phyloP scores from a whole-genome alignment of 2,329 filamentous ascomycete species.

The Nothophoma quercina region DNA sequence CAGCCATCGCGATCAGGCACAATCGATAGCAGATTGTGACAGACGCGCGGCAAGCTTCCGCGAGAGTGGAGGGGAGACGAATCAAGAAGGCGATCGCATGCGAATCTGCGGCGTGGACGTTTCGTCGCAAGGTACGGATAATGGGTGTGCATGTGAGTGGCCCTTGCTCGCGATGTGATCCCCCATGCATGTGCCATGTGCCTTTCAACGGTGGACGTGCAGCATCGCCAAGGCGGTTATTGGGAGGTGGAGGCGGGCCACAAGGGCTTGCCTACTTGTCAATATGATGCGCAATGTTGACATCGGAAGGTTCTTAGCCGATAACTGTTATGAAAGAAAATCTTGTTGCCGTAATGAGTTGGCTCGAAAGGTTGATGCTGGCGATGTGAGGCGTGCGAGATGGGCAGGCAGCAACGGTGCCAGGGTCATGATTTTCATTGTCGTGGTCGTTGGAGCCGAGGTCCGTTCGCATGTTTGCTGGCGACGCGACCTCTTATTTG shows the following conservation, averaged over 20 bases:
- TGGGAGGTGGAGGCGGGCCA: slow-evolving; percentile 6
- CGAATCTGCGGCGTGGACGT: slow-evolving; percentile 4
- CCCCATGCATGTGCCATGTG: slow-evolving; percentile 16
- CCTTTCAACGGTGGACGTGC: slow-evolving; percentile 11
- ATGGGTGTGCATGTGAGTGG: slow-evolving; percentile 8
- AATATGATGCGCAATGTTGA: slow-evolving; percentile 7
- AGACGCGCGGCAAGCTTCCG: slow-evolving; percentile 7
- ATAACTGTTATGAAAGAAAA: not conserved
- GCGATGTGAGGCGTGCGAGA: slow-evolving; percentile 7
- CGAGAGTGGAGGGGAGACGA: not conserved
- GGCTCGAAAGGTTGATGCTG: slow-evolving; percentile 1
- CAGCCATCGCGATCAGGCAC: not conserved
- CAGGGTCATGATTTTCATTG: slow-evolving; percentile 1
- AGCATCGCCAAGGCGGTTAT: slow-evolving; percentile 13
- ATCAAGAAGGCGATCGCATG: slow-evolving; percentile 9
- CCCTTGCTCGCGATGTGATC: slow-evolving; percentile 9
- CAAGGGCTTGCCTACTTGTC: slow-evolving; percentile 8
- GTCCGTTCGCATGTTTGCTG: slow-evolving; percentile 2
- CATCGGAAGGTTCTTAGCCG: not conserved
- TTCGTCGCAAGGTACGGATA: not conserved
- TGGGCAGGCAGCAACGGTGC: not conserved
- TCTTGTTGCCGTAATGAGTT: not conserved
- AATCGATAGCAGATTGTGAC: slow-evolving; percentile 4
- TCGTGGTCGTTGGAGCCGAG: slow-evolving; percentile 1
- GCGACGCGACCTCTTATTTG: slow-evolving; percentile 8